These are phyloP conservation scores for Coccinonectria pachysandricola DNA, from an alignment of 2,329 filamentous ascomycete genomes.

Conservation along the genomic window DNA sequence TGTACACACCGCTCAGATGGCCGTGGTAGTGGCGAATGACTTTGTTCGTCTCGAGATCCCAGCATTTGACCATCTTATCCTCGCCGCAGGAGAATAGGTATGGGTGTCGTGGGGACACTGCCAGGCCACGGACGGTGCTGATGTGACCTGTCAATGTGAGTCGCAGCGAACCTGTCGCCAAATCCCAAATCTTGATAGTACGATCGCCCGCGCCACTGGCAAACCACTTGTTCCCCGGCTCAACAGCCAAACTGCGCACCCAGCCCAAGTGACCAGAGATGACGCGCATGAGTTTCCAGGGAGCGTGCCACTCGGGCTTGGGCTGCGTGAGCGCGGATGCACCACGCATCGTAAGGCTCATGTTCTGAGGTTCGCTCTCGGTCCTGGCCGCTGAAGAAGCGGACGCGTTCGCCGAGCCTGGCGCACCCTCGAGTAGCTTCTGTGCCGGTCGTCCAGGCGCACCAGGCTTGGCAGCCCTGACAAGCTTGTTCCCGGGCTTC, in stretches of 20 bases:
- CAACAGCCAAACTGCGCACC: slow-evolving; percentile 82
- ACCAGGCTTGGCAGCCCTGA: slow-evolving; percentile 34
- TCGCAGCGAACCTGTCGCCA: slow-evolving; percentile 74
- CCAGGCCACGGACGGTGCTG: slow-evolving; percentile 82
- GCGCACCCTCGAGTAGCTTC: slow-evolving; percentile 29
- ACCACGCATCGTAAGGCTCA: slow-evolving; percentile 23
- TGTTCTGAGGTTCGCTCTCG: slow-evolving; percentile 17
- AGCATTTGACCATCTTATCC: slow-evolving; percentile 99
- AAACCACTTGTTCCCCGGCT: slow-evolving; percentile 97
- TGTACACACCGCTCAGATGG: slow-evolving; percentile 92
- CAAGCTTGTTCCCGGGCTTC: slow-evolving; percentile 20
- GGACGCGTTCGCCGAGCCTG: slow-evolving; percentile 30
- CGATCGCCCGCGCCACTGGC: slow-evolving; percentile 89
- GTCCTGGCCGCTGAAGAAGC: slow-evolving; percentile 17
- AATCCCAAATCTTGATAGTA: slow-evolving; percentile 98
- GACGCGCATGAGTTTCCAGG: slow-evolving; percentile 97
- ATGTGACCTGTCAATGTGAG: slow-evolving; percentile 91
- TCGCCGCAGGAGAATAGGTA: slow-evolving; percentile 97
- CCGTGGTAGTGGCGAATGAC: slow-evolving; percentile 97
- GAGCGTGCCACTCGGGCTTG: slow-evolving; percentile 91
- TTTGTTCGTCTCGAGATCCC: slow-evolving; percentile 99
- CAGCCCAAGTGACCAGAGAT: slow-evolving; percentile 94
- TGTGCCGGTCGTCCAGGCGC: slow-evolving; percentile 24
- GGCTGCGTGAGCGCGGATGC: slow-evolving; percentile 29
- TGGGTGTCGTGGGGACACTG: slow-evolving; percentile 85